These are phyloP conservation scores for Podospora sp. DNA, from an alignment of 495 filamentous ascomycete species.

Conservation along the genomic window DNA sequence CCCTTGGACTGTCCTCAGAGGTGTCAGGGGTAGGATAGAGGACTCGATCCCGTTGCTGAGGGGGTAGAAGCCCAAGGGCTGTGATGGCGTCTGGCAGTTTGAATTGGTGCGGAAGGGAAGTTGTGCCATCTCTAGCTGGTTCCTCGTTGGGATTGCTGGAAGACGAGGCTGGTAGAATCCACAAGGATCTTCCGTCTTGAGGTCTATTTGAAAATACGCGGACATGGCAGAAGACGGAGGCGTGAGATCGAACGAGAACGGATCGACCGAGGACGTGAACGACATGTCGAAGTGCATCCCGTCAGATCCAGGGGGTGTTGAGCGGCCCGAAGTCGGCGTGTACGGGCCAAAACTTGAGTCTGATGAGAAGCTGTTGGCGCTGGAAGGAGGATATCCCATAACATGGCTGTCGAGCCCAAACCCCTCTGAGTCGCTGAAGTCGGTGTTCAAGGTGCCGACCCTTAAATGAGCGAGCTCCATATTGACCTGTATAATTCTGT, in stretches of 20 bases:
- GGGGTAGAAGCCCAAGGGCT: constrained; percentile 22
- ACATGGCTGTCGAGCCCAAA: constrained; percentile 33
- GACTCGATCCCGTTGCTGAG: constrained; percentile 21
- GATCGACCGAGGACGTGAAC: constrained; percentile 24
- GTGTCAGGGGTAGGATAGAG: constrained; percentile 12
- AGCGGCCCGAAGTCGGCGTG: constrained; percentile 44
- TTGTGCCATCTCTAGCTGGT: constrained; percentile 11
- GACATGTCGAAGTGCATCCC: constrained; percentile 31
- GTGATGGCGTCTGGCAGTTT: constrained; percentile 23
- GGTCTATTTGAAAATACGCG: constrained; percentile 39
- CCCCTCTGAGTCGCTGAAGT: constrained; percentile 25
- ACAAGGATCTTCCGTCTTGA: constrained; percentile 18
- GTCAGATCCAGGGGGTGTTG: constrained; percentile 22
- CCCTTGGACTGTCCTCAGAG: constrained; percentile 10
- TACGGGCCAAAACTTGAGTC: constrained; percentile 42
- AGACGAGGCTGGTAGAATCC: constrained; percentile 26
- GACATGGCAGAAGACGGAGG: constrained; percentile 43
- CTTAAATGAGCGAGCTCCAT: constrained; percentile 26
- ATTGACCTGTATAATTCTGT: neutral
- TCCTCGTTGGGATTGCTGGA: constrained; percentile 29
- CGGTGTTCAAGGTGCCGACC: constrained; percentile 29
- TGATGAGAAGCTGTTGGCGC: constrained; percentile 38
- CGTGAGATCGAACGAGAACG: constrained; percentile 33
- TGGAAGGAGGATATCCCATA: constrained; percentile 24
- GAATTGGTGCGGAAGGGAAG: constrained; percentile 12